A percentile compares a stretch with the other conserved stretches of the same genome.
phyloP scores from a whole-genome alignment of 73 alveolate genomes.

The Symbiodinium natans region DNA sequence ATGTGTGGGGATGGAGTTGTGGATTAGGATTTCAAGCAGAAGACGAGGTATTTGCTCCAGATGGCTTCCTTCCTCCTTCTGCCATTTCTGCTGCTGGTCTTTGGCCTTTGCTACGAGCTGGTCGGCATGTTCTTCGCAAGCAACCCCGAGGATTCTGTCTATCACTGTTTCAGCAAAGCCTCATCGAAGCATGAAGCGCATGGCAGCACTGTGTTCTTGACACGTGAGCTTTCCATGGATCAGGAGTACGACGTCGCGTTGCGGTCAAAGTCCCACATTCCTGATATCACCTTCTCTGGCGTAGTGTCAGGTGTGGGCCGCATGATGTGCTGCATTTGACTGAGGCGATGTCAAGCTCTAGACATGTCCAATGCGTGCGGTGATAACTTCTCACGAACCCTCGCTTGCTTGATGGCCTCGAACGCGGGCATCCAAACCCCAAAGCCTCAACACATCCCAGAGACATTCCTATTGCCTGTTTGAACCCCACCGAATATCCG shows the following conservation, averaged over 20 bases:
- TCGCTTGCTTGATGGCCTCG: too few relatives aligned
- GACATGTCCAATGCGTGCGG: too few relatives aligned
- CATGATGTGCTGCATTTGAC: not conserved
- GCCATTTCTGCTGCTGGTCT: conserved; percentile 48
- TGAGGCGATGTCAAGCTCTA: not conserved
- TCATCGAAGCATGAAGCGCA: not conserved
- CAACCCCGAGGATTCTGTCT: conserved; percentile 42
- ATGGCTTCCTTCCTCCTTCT: conserved; percentile 42
- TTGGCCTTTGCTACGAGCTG: conserved; percentile 72
- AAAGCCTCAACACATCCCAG: too few relatives aligned
- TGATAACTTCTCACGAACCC: too few relatives aligned
- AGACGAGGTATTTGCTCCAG: conserved; percentile 65
- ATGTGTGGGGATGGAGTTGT: not conserved
- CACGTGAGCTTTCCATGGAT: not conserved
- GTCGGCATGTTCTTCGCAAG: conserved; percentile 86
- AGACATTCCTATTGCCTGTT: too few relatives aligned
- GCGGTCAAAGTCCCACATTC: conserved; percentile 29
- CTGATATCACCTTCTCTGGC: conserved; percentile 72
- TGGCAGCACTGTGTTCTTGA: not conserved
- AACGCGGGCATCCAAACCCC: too few relatives aligned
- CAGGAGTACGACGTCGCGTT: conserved; percentile 39
- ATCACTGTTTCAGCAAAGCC: not conserved
- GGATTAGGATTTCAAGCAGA: not conserved
- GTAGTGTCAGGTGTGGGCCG: conserved; percentile 31
- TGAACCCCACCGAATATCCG: too few relatives aligned